Evolutionary conservation across 2,329 filamentous ascomycete species (phyloP), one percentile per base, ranked within the genome.

Genomic region (Trichophyton simii): DNA sequence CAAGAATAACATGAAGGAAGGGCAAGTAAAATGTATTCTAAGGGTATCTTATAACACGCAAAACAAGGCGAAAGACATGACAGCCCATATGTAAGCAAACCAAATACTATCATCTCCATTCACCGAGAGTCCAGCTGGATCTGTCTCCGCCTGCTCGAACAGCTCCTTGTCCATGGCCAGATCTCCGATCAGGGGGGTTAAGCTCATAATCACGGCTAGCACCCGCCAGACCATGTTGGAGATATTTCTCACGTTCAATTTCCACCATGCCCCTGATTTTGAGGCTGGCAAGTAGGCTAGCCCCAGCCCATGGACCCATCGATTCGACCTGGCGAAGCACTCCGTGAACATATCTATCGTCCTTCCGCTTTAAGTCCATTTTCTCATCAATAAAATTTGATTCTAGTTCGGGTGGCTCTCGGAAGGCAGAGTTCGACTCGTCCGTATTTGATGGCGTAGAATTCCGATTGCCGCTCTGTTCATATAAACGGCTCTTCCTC

Each of bases 291-390:
- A 84, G 73, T 20, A 87, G 72, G 69, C 83, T 86, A 3, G 82
- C 84, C 5, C 85, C 85, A 3, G 81, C 81, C 84, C 85, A 87
- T 2, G 83, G 72, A 1, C 85, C 85, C 3, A 87, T 71, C 5
- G 81, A 81, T 63, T 86, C 80, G 0, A 87, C 76, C 25, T 82
- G 81, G n/a, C 77, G 74, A 60, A 65, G 55, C 18, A 73, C 62
- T 11, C 76, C 73, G 25, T 75, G 73, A 1, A 75, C 64, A 11
- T 67, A 67, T 34, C 70, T 71, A 7, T 55, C 65, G 9, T 73
- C 70, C 38, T 80, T 73, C 58, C 68, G 71, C 34, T 67, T 71
- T 31, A 68, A 70, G n/a, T 67, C 70, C 42, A 75, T 68, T 66
- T 73, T 76, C 66, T 72, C 72, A 62, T 73, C 73, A 63, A 70